Evolutionary conservation across 2,329 filamentous ascomycete species (phyloP).

Genomic region (Cladophialophora carrionii): DNA sequence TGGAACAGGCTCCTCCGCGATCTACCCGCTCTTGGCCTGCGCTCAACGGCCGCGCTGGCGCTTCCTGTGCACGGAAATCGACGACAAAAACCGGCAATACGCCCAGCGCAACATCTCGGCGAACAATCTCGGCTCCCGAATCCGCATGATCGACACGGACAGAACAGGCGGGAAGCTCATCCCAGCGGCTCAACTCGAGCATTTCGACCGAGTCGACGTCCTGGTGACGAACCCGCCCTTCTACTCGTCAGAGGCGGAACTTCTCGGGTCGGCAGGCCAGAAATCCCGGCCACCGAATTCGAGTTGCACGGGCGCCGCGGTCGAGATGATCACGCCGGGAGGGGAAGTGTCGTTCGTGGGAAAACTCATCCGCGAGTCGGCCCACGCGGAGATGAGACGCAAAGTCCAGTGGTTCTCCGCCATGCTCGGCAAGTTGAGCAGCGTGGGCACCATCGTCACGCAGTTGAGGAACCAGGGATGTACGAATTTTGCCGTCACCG

Average conservation of each 20-base stretch:
- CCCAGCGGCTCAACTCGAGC: constrained; percentile 48
- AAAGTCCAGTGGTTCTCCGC: constrained; percentile 84
- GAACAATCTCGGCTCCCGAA: constrained; percentile 68
- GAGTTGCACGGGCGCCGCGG: constrained; percentile 70
- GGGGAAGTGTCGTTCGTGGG: constrained; percentile 77
- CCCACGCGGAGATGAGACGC: constrained; percentile 4
- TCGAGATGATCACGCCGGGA: constrained; percentile 83
- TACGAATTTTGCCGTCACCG: constrained; percentile 78
- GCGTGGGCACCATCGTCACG: constrained; percentile 64
- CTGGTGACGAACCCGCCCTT: constrained; percentile 96
- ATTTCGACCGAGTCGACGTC: constrained; percentile 67
- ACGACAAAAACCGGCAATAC: constrained; percentile 67
- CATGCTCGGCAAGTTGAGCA: constrained; percentile 79
- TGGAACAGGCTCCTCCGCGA: constrained; percentile 86
- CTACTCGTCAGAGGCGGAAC: constrained; percentile 73
- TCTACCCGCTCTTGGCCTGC: constrained; percentile 84
- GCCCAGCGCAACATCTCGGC: constrained; percentile 68
- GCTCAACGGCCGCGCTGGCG: constrained; percentile 69
- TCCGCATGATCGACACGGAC: constrained; percentile 64
- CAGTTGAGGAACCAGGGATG: constrained; percentile 61
- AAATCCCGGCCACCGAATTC: constrained; percentile 72
- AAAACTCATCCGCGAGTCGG: constrained; percentile 67
- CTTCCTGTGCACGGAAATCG: constrained; percentile 79
- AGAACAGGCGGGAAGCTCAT: constrained; percentile 58
- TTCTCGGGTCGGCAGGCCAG: constrained; percentile 64